Conservation (phyloP, 257 asterid genomes). For the Gentiana dahurica region DNA sequence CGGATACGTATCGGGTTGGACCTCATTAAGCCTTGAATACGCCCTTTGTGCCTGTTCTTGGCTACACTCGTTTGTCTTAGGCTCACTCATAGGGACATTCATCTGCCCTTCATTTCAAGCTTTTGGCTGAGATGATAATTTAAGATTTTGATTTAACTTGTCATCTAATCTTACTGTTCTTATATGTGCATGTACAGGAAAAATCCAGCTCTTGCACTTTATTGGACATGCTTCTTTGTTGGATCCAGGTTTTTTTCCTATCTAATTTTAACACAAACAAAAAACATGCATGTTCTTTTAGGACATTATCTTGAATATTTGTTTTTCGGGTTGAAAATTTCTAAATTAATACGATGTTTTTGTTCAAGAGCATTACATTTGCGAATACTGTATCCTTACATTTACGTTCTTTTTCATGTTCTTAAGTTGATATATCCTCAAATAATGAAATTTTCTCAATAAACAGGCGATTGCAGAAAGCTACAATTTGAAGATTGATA, state of each 20-base stretch:
- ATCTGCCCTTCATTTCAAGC: too few species aligned
- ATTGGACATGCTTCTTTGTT: slow-evolving; percentile 68
- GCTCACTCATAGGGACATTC: too few species aligned
- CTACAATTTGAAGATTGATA: slow-evolving; percentile 60
- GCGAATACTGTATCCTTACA: background rate
- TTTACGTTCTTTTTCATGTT: background rate
- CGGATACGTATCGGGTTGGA: too few species aligned
- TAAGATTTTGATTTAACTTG: background rate
- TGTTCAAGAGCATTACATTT: background rate
- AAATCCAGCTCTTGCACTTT: slow-evolving; percentile 36
- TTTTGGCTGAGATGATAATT: too few species aligned
- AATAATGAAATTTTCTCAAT: slow-evolving; percentile 2
- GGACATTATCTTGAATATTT: too few species aligned
- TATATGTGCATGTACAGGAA: slow-evolving; percentile 30
- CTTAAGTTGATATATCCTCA: background rate
- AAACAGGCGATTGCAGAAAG: slow-evolving; percentile 76
- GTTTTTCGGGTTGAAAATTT: too few species aligned
- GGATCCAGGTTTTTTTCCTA: slow-evolving; percentile 68
- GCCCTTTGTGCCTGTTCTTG: too few species aligned
- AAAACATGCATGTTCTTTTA: too few species aligned
- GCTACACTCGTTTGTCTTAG: too few species aligned
- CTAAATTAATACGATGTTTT: background rate
- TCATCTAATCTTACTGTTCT: background rate
- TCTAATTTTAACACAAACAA: background rate
- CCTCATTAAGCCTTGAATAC: too few species aligned